A percentile compares a stretch with the other conserved stretches of the same genome.
Evolutionary conservation across 805 yeast species (phyloP).

Genomic region (Candida takata): DNA sequence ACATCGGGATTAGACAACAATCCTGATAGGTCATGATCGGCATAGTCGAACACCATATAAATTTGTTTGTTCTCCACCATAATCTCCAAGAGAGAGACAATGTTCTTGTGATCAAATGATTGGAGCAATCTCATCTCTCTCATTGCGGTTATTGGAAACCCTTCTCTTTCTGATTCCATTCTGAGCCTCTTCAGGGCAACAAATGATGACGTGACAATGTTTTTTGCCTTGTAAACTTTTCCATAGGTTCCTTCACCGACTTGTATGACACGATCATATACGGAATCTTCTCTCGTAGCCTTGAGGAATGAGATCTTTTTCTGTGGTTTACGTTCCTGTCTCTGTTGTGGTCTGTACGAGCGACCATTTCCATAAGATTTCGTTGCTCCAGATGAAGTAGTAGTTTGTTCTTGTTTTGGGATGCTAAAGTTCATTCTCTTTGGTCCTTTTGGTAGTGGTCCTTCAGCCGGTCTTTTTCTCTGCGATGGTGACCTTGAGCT

Average conservation of each 20-base stretch:
- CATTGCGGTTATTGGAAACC: conserved; percentile 93
- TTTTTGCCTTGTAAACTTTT: conserved; percentile 83
- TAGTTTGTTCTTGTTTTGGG: neutral
- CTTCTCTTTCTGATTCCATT: conserved; percentile 84
- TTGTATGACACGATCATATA: conserved; percentile 68
- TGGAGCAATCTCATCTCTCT: conserved; percentile 86
- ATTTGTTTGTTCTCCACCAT: conserved; percentile 72
- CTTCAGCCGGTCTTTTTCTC: conserved; percentile 2
- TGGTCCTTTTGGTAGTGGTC: conserved; percentile 3
- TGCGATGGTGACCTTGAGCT: too few species aligned
- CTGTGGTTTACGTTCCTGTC: neutral
- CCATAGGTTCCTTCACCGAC: conserved; percentile 99
- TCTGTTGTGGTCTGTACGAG: conserved; percentile 3
- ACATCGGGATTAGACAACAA: conserved; percentile 71
- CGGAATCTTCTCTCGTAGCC: conserved; percentile 19
- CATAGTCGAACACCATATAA: conserved; percentile 88
- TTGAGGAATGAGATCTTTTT: conserved; percentile 16
- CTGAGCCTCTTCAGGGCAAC: conserved; percentile 87
- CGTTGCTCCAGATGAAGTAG: neutral
- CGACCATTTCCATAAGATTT: conserved; percentile 1
- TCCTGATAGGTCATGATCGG: conserved; percentile 91
- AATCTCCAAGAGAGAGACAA: conserved; percentile 79
- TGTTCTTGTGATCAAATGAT: conserved; percentile 71
- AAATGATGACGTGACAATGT: conserved; percentile 54
- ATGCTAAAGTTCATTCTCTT: conserved; percentile 1